Base-by-base conservation (phyloP, 225 moss, liverwort and hornwort species). In the Pseudisothecium myosuroides region DNA sequence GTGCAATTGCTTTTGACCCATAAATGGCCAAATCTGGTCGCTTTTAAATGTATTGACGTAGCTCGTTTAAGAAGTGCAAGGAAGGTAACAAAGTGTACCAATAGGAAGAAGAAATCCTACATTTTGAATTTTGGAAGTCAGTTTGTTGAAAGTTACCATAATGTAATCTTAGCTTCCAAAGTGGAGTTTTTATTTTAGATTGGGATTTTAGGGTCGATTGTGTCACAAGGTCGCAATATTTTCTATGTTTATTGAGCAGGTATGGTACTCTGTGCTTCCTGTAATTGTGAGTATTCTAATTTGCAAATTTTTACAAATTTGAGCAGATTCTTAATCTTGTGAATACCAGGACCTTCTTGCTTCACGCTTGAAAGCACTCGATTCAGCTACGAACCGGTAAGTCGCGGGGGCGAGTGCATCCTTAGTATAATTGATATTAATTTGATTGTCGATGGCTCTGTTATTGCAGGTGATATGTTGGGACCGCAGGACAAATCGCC, bases 401-500 rank as follows among this genome's bases (percentile, higher is more conserved):
- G 64, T 64, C 15, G 52, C 29, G 36, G n/a, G 72, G 73, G 47
- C 68, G 14, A 76, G 32, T 67, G 47, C 36, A 88, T 83, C 34
- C n/a, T 65, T 83, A 23, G 29, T 65, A 52, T 36, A 55, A 85
- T 82, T 56, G 29, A 61, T 87, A 36, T 41, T 73, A 50, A 72
- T 73, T 47, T 62, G 55, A 36, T 75, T 43, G 49, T 69, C 71
- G 54, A 86, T 86, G 60, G 47, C 67, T 82, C 75, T 88, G 6
- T 83, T 76, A 68, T 49, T 87, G 86, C 92, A 98, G 97, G 93
- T 99, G 59, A 89, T 97, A 76, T 85, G 96, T 63, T 99, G 99
- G 99, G 99, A 99, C 89, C 95, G 95, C 90, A 95, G 97, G 94
- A 95, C 94, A 61, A 96, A 94, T 84, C 93, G 92, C 39, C 92